Conservation (phyloP, 2,329 filamentous ascomycete species). For the Cordyceps militaris region DNA sequence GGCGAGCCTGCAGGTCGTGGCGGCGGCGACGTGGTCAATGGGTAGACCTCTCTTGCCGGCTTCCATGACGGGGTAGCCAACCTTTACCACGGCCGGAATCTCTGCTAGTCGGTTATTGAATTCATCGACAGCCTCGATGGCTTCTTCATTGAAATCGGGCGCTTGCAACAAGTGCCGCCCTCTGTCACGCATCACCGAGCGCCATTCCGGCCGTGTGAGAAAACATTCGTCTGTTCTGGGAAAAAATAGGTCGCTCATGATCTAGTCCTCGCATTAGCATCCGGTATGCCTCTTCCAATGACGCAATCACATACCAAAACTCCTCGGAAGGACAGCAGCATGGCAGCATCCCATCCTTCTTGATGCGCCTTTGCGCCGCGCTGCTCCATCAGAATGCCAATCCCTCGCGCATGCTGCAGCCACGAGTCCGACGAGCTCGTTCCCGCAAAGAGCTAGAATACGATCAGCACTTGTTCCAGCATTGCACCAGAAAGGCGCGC, state of each 20-base stretch:
- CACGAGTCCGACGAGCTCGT: conserved; percentile 30
- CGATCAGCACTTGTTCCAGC: background rate
- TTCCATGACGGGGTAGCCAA: conserved; percentile 27
- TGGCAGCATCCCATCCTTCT: conserved; percentile 29
- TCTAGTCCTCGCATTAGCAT: conserved; percentile 18
- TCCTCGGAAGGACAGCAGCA: conserved; percentile 32
- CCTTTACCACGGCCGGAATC: conserved; percentile 27
- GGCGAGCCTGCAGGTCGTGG: conserved; percentile 23
- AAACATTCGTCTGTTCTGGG: conserved; percentile 29
- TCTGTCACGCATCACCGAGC: conserved; percentile 23
- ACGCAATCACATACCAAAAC: conserved; percentile 25
- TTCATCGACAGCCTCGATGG: conserved; percentile 24
- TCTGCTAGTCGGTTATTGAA: conserved; percentile 29
- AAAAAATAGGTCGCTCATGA: conserved; percentile 33
- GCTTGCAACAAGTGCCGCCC: conserved; percentile 22
- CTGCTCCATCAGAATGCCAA: conserved; percentile 31
- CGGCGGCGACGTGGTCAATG: conserved; percentile 23
- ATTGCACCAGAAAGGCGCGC: conserved; percentile 3
- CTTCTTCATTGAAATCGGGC: conserved; percentile 17
- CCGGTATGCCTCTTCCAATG: background rate
- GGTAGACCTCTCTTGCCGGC: conserved; percentile 22
- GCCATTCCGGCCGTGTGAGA: conserved; percentile 30
- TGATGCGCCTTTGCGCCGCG: conserved; percentile 30
- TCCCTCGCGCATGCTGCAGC: conserved; percentile 33
- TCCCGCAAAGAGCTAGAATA: conserved; percentile 35